Evolutionary conservation across 306 rosid species (phyloP).

Genomic region (Mucuna pruriens): DNA sequence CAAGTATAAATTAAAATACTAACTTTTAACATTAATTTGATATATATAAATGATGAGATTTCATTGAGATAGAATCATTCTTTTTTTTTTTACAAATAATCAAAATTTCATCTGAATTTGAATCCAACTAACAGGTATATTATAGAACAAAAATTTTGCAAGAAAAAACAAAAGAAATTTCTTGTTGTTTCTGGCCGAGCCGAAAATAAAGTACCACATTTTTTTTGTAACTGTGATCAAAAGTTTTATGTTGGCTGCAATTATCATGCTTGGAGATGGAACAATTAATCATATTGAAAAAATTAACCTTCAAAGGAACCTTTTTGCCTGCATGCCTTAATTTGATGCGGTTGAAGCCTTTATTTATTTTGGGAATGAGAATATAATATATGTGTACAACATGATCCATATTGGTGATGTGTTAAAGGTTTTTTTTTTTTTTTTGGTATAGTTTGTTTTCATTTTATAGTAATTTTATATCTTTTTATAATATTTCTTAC

Average conservation of each 20-base stretch:
- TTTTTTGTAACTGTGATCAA: neutral
- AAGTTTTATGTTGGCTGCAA: slow-evolving; percentile 20
- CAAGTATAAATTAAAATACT: no score
- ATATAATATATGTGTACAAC: no score
- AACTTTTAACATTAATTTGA: no score
- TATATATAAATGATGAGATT: no score
- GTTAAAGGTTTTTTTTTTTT: neutral
- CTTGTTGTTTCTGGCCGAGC: no score
- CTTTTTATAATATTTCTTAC: neutral
- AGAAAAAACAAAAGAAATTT: no score
- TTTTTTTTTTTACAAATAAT: no score
- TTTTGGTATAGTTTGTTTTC: neutral
- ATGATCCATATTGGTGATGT: neutral
- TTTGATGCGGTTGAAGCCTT: neutral
- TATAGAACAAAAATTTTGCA: no score
- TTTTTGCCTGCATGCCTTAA: neutral
- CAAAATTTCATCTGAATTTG: no score
- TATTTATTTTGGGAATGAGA: neutral
- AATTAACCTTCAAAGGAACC: neutral
- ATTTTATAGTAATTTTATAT: neutral
- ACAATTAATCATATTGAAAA: slow-evolving; percentile 24
- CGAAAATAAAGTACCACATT: no score
- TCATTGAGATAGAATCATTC: no score
- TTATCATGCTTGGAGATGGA: slow-evolving; percentile 43
- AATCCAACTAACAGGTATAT: no score